Base-by-base conservation (phyloP, 495 filamentous ascomycete genomes). In the Patellaria atrata region DNA sequence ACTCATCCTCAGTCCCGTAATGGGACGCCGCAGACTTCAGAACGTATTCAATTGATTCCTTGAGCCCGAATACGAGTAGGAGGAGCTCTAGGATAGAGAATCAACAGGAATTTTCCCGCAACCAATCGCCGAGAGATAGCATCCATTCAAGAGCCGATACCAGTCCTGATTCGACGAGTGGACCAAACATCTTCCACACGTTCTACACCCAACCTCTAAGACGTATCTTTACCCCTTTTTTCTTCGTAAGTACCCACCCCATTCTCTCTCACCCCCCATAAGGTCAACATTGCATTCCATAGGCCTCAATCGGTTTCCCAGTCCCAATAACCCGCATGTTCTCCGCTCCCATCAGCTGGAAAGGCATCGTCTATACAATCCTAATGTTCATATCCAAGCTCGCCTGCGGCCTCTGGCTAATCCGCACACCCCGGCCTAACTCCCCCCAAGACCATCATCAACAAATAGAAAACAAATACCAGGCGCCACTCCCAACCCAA, bases 321-420 rank as follows among this genome's bases (percentile, higher is more conserved):
- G 77, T 91, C 13, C 79, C 82, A 0, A 75, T 87, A 22, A 65
- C 69, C 0, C 52, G 72, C 9, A 72, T 89, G 61, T 87, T 84
- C 49, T 44, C 47, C 2, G 67, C 67, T 4, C 47, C 50, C 30
- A 61, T 80, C 0, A 47, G 83, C 14, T 89, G 77, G 82, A 67
- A 71, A 6, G 82, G 81, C 1, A 40, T 83, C 1, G 62, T 82
- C 12, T 89, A 83, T 45, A 55, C 75, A 2, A 36, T 76, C 0
- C 55, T 87, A 3, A 89, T 87, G 82, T 43, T 57, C 8, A 22
- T 78, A 15, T 72, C 62, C 1, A 89, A 87, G 54, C 34, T 71
- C 16, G 40, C 62, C 13, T 77, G 72, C 8, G 77, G 79, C 0
- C 11, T 77, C 1, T 80, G 75, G 64, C 64, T 85, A 1, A 53